Evolutionary conservation across 371 early-diverging fungal genomes (phyloP).

Genomic region (Umbelopsis sp.): DNA sequence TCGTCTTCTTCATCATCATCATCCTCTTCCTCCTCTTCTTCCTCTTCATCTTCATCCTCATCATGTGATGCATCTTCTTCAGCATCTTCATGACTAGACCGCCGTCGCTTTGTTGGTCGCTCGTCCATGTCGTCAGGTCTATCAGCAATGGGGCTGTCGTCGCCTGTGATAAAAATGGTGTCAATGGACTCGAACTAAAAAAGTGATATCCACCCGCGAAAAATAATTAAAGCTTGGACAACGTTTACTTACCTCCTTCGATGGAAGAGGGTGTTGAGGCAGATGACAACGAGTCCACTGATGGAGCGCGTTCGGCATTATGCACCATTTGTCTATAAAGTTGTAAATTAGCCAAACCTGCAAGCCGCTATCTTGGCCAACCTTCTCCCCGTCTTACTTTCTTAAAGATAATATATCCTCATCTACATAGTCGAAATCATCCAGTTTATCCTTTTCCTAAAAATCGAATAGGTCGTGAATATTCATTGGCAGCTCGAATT

Average conservation of each 20-base stretch:
- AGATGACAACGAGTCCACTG: constrained; percentile 25
- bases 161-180: not conserved
- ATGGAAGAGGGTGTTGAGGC: constrained; percentile 28
- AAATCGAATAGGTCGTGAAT: too few relatives aligned
- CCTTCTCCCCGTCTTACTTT: constrained; percentile 25
- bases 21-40: constrained; percentile 20
- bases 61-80: constrained; percentile 11
- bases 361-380: not conserved
- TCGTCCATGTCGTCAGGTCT: constrained; percentile 13
- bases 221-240: too few relatives aligned
- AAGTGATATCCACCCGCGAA: too few relatives aligned
- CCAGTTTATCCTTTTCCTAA: constrained; percentile 41
- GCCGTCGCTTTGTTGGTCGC: constrained; percentile 23
- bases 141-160: constrained; percentile 12
- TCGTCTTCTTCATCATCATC: constrained; percentile 26
- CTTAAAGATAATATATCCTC: constrained; percentile 41
- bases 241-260: constrained; percentile 18
- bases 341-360: not conserved
- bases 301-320: constrained; percentile 25
- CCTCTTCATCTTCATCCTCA: constrained; percentile 14
- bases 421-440: constrained; percentile 42
- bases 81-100: constrained; percentile 24
- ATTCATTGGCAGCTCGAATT: not conserved
- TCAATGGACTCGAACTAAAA: not conserved
- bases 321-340: constrained; percentile 27